Evolutionary conservation across 129 eudicot genomes (phyloP), one percentile per base, ranked within the genome.

Genomic region (Chrysanthemum lavandulifolium): DNA sequence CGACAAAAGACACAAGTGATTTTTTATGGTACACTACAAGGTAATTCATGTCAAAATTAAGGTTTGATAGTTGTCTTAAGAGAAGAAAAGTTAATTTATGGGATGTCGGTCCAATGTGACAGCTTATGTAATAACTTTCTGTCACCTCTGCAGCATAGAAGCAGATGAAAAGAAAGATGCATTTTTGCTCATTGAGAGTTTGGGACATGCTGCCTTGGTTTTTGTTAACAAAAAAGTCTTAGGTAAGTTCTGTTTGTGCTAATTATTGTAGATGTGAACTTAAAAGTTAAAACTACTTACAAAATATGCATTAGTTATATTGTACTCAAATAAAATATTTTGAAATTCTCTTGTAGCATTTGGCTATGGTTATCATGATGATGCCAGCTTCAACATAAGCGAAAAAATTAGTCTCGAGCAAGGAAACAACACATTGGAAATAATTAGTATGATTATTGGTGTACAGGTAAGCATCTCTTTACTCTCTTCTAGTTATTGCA

Each of bases 161-260:
- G 72, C 68, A 51, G 76, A 82, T 60, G 89, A 80, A 68, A 78
- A 84, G 61, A 71, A 75, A 64, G 87, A 86, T 75, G 86, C 75
- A 68, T 65, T 76, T 58, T 70, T 89, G 77, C 66, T 84, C 59
- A 84, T 86, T 65, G 73, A 76, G 73, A 89, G 96, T 76, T 84
- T 89, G 80, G 96, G 96, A 57, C 96, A 89, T 73, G 96, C 96
- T 36, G 96, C 92, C 59, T 85, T 89, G 63, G 85, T 86, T 79
- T 89, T 84, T 69, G 75, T 89, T 11, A 89, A 89, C 85, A 82
- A 84, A 77, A 82, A 73, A 74, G 82, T 73, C 74, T 74, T 86
- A 72, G 96, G 96, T 89, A 82, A 70, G 27, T 52, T 65, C 29
- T 60, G 47, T 48, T 18, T 72, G 11, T 27, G 61, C 48, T 49